phyloP scores from a whole-genome alignment of 1,284 basidiomycete genomes.

The Thelephora terrestris region DNA sequence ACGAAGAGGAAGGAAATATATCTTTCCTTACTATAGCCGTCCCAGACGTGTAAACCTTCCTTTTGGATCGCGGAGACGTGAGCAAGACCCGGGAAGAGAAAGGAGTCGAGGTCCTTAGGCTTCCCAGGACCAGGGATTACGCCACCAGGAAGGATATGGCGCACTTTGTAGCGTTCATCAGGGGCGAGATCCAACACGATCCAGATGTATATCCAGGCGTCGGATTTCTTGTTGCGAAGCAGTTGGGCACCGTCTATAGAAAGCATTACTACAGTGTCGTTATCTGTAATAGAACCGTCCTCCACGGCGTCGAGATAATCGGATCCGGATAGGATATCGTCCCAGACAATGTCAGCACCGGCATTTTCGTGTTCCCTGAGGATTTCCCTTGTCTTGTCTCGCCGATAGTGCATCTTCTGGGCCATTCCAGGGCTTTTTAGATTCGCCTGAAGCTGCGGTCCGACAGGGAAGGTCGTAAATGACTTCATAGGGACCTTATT shows the following conservation, averaged over 20 bases:
- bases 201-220: conserved; percentile 22
- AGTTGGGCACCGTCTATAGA: conserved; percentile 24
- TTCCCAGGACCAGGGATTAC: conserved; percentile 21
- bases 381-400: conserved; percentile 4
- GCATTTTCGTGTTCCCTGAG: background rate
- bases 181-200: conserved; percentile 16
- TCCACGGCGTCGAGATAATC: conserved; percentile 13
- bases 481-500: conserved; percentile 10
- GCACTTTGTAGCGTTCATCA: no score
- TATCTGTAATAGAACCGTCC: conserved; percentile 7
- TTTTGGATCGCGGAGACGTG: no score
- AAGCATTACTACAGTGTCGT: conserved; percentile 15
- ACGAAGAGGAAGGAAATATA: conserved; percentile 11
- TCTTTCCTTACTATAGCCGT: conserved; percentile 3
- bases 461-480: conserved; percentile 18
- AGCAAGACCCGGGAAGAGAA: no score
- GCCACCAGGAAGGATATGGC: conserved; percentile 14
- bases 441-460: conserved; percentile 18
- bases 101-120: no score
- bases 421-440: conserved; percentile 9
- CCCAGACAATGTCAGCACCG: background rate
- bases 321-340: conserved; percentile 11
- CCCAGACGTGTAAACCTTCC: conserved; percentile 15
- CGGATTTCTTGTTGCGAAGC: conserved; percentile 15
- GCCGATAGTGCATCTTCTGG: conserved; percentile 10